These are phyloP conservation scores for Chlorella sp. DNA, from an alignment of 139 green algal genomes.

Conservation along the genomic window DNA sequence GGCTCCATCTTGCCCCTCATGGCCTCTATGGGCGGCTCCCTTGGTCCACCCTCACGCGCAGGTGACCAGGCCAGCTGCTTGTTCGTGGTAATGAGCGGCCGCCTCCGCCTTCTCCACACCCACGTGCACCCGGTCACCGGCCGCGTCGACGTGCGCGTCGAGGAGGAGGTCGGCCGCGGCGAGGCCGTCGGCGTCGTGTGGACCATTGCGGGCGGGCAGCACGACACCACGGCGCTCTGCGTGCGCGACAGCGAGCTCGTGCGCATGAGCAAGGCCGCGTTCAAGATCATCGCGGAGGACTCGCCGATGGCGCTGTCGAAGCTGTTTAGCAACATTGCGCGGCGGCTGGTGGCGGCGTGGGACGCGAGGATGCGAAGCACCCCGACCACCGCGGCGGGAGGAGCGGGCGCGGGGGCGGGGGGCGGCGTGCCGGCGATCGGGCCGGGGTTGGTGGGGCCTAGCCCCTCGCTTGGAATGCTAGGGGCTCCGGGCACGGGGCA, in stretches of 20 bases:
- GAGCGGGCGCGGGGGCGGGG: no score
- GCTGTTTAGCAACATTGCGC: slow-evolving; percentile 34
- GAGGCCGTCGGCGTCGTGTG: slow-evolving; percentile 68
- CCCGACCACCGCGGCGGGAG: neutral
- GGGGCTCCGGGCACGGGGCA: no score
- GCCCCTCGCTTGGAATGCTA: neutral
- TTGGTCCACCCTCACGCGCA: no score
- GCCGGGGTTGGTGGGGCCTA: neutral
- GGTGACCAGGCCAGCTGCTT: slow-evolving; percentile 53
- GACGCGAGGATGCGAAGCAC: slow-evolving; percentile 16
- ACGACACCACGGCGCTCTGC: slow-evolving; percentile 66
- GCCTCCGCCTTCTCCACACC: slow-evolving; percentile 50
- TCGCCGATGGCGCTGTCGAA: slow-evolving; percentile 29
- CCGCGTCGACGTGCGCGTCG: slow-evolving; percentile 20
- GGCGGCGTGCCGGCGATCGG: neutral
- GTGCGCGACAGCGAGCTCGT: slow-evolving; percentile 68
- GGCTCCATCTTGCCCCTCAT: no score
- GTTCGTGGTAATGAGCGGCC: slow-evolving; percentile 71
- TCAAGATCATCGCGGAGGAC: slow-evolving; percentile 23
- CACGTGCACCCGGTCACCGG: slow-evolving; percentile 25
- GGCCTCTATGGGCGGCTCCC: no score
- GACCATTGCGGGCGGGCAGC: slow-evolving; percentile 45
- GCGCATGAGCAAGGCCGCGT: slow-evolving; percentile 53
- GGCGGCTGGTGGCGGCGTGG: slow-evolving; percentile 24
- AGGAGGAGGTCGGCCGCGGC: slow-evolving; percentile 58